phyloP scores from a whole-genome alignment of 148 eudicot species.

The Beta vulgaris region DNA sequence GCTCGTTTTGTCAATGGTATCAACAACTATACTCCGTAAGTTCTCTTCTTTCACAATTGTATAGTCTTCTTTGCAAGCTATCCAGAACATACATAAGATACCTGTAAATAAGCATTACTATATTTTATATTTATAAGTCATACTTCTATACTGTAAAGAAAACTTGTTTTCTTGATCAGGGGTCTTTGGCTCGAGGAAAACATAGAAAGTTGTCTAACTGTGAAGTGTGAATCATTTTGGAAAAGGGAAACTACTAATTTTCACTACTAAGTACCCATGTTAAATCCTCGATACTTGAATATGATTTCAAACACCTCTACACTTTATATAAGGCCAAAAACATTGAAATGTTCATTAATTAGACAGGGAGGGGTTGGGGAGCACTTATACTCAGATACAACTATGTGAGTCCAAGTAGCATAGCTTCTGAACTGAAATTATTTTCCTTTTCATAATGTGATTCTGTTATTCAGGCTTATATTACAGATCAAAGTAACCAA shows the following conservation, averaged over 20 bases:
- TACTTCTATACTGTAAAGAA: neutral
- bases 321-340: too few relatives aligned
- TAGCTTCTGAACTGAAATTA: neutral
- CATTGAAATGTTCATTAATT: too few relatives aligned
- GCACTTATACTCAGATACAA: too few relatives aligned
- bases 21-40: conserved; percentile 85
- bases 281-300: too few relatives aligned
- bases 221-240: too few relatives aligned
- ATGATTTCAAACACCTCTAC: too few relatives aligned
- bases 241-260: too few relatives aligned
- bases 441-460: neutral
- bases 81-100: neutral
- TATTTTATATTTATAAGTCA: neutral
- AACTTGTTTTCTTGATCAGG: neutral
- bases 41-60: conserved; percentile 13
- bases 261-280: too few relatives aligned
- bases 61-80: neutral
- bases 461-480: neutral
- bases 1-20: conserved; percentile 98
- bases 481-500: neutral
- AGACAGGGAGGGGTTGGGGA: too few relatives aligned
- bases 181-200: neutral
- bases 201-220: too few relatives aligned
- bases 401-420: too few relatives aligned
- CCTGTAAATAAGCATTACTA: neutral